Percentiles rank a stretch among this genome's conserved stretches.
Evolutionary conservation across 164 flowering plant species (phyloP).

Genomic region (Protea cynaroides): DNA sequence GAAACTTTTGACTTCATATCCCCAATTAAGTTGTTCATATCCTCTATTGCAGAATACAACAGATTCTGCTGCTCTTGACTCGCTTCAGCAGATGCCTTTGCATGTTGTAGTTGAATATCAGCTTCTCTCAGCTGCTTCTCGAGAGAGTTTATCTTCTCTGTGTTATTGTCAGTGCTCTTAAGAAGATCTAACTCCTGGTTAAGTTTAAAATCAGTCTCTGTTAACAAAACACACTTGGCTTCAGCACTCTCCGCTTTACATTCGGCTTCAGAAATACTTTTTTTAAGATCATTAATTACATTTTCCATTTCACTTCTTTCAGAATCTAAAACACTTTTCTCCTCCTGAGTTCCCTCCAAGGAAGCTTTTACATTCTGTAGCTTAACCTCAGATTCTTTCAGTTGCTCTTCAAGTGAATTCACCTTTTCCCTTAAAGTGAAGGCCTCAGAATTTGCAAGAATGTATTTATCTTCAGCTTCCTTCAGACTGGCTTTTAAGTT

Average conservation of each 20-base stretch:
- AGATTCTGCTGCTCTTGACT: slow-evolving; percentile 53
- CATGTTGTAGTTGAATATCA: slow-evolving; percentile 42
- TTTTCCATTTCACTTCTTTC: slow-evolving; percentile 40
- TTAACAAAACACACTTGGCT: slow-evolving; percentile 33
- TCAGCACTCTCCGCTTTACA: slow-evolving; percentile 48
- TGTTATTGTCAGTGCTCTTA: slow-evolving; percentile 33
- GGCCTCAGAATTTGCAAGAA: slow-evolving; percentile 36
- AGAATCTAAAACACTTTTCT: slow-evolving; percentile 16
- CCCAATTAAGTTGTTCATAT: slow-evolving; percentile 54
- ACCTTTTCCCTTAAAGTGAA: slow-evolving; percentile 36
- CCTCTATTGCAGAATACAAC: slow-evolving; percentile 27
- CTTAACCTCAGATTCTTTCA: slow-evolving; percentile 33
- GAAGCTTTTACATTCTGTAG: slow-evolving; percentile 25
- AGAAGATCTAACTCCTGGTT: slow-evolving; percentile 46
- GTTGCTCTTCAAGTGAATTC: slow-evolving; percentile 37
- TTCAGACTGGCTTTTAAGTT: slow-evolving; percentile 26
- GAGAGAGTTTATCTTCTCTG: slow-evolving; percentile 29
- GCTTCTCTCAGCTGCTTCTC: slow-evolving; percentile 43
- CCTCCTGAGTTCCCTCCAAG: slow-evolving; percentile 32
- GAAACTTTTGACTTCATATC: slow-evolving; percentile 45
- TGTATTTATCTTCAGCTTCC: slow-evolving; percentile 34
- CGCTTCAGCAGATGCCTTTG: slow-evolving; percentile 56
- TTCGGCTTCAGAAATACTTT: slow-evolving; percentile 34
- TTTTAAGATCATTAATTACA: slow-evolving; percentile 33
- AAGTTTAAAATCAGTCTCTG: slow-evolving; percentile 45